phyloP scores from a whole-genome alignment of 2,329 filamentous ascomycete species.

The Paecilomyces niveus region DNA sequence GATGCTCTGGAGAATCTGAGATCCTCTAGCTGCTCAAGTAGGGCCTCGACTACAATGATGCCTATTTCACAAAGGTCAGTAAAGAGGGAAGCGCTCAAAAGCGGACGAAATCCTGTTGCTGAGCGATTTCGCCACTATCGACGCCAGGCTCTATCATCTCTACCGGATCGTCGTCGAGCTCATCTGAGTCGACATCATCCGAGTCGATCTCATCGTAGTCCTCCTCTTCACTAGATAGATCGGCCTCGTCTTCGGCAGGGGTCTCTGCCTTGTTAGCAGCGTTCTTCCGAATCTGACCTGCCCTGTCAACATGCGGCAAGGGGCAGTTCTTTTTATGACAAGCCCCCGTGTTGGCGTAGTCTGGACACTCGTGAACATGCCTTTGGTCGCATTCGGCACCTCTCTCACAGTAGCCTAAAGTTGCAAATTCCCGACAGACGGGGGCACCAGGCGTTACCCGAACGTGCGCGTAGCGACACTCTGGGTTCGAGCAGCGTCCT shows the following conservation, averaged over 20 bases:
- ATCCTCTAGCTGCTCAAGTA: not conserved
- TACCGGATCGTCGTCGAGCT: slow-evolving; percentile 36
- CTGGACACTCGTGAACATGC: slow-evolving; percentile 88
- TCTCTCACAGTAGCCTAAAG: slow-evolving; percentile 80
- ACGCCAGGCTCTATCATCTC: slow-evolving; percentile 27
- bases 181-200: slow-evolving; percentile 61
- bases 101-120: slow-evolving; percentile 48
- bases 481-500: slow-evolving; percentile 78
- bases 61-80: not conserved
- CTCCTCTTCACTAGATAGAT: slow-evolving; percentile 73
- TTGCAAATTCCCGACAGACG: slow-evolving; percentile 79
- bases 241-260: slow-evolving; percentile 49
- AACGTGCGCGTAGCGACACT: slow-evolving; percentile 83
- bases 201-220: slow-evolving; percentile 60
- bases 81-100: slow-evolving; percentile 25
- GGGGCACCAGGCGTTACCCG: slow-evolving; percentile 67
- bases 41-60: not conserved
- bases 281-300: slow-evolving; percentile 65
- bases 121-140: slow-evolving; percentile 41
- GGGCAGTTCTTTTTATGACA: slow-evolving; percentile 79
- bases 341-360: slow-evolving; percentile 82
- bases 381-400: slow-evolving; percentile 70
- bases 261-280: slow-evolving; percentile 35
- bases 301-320: slow-evolving; percentile 79
- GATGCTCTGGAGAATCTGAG: not conserved